Evolutionary conservation across 2,329 filamentous ascomycete genomes (phyloP).

Genomic region (Trichoderma lentiforme): DNA sequence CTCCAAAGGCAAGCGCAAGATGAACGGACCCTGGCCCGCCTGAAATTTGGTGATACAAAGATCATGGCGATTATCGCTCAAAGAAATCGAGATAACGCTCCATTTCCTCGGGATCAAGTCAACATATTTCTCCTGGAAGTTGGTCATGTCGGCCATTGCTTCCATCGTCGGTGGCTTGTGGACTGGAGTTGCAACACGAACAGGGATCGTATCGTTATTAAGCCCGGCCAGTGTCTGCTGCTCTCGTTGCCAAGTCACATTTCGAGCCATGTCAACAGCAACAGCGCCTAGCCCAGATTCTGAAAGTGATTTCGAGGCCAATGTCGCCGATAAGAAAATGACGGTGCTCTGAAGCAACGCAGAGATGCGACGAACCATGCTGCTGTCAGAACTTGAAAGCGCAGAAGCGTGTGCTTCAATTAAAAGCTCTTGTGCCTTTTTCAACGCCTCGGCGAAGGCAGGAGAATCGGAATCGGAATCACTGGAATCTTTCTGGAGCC

Average conservation of each 20-base stretch:
- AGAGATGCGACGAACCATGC: slow-evolving; percentile 61
- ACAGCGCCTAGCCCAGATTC: slow-evolving; percentile 59
- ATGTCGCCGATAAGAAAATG: slow-evolving; percentile 63
- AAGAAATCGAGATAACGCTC: slow-evolving; percentile 80
- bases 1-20: slow-evolving; percentile 80
- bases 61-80: slow-evolving; percentile 80
- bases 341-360: slow-evolving; percentile 62
- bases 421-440: slow-evolving; percentile 63
- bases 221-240: slow-evolving; percentile 51
- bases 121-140: slow-evolving; percentile 76
- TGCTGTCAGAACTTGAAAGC: slow-evolving; percentile 51
- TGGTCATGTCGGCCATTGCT: slow-evolving; percentile 50
- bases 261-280: slow-evolving; percentile 67
- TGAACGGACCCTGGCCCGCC: slow-evolving; percentile 72
- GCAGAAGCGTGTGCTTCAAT: slow-evolving; percentile 60
- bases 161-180: slow-evolving; percentile 44
- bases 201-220: slow-evolving; percentile 13
- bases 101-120: slow-evolving; percentile 80
- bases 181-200: slow-evolving; percentile 27
- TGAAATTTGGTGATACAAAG: slow-evolving; percentile 86
- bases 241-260: slow-evolving; percentile 65
- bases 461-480: slow-evolving; percentile 27
- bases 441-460: slow-evolving; percentile 57
- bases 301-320: slow-evolving; percentile 43
- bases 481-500: slow-evolving; percentile 30